phyloP scores from a whole-genome alignment of 164 flowering plant genomes.

The Vitis rupestris region DNA sequence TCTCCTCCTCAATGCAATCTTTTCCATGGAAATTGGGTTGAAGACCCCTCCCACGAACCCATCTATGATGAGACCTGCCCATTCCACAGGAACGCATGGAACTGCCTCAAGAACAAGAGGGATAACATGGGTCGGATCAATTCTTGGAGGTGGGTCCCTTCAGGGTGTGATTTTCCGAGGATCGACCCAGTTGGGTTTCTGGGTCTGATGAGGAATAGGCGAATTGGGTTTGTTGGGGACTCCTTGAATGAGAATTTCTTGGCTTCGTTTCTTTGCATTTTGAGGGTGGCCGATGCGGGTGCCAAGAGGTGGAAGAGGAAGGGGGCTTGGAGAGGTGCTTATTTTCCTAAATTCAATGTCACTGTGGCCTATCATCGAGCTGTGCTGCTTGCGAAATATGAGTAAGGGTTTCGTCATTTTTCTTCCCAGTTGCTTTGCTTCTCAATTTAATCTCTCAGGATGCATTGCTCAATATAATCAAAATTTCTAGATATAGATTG shows the following conservation, averaged over 20 bases:
- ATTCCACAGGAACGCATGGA: constrained; percentile 90
- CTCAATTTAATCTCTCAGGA: constrained; percentile 1
- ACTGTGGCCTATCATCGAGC: constrained; percentile 97
- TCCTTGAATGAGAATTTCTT: constrained; percentile 92
- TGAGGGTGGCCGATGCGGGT: constrained; percentile 63
- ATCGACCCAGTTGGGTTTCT: constrained; percentile 65
- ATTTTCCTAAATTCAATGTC: constrained; percentile 83
- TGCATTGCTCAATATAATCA: too few species aligned
- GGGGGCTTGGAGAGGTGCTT: constrained; percentile 96
- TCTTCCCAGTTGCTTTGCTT: not conserved
- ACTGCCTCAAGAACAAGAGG: constrained; percentile 75
- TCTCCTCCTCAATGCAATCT: constrained; percentile 46
- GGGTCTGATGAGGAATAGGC: constrained; percentile 58
- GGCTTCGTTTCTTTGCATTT: constrained; percentile 67
- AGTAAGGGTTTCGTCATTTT: constrained; percentile 43
- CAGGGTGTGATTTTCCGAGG: constrained; percentile 40
- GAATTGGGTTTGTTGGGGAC: constrained; percentile 88
- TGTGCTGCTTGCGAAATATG: constrained; percentile 78
- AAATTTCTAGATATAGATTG: too few species aligned
- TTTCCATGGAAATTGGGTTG: constrained; percentile 66
- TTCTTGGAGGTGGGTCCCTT: constrained; percentile 88
- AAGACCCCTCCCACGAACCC: constrained; percentile 44
- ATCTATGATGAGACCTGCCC: constrained; percentile 72
- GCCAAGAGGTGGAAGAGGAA: constrained; percentile 91
- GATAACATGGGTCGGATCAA: constrained; percentile 76